phyloP scores from a whole-genome alignment of 192 early-diverging fungal species.

The Borealophlyctis nickersoniae region DNA sequence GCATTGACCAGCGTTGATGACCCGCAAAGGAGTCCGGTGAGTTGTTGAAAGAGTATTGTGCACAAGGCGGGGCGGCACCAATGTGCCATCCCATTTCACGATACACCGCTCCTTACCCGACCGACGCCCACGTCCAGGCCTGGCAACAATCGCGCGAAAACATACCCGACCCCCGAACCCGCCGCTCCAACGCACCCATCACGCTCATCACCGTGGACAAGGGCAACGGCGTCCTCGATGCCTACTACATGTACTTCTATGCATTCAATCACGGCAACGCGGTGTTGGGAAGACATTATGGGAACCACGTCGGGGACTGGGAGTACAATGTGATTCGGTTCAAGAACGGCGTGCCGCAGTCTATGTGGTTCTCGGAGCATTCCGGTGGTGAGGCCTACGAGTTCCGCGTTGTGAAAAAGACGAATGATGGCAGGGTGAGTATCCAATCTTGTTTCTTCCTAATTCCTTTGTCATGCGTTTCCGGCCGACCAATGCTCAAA shows the following conservation, averaged over 20 bases:
- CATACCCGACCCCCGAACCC: neutral
- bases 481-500: no score
- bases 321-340: constrained; percentile 15
- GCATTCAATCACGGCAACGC: constrained; percentile 18
- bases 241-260: constrained; percentile 20
- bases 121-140: no score
- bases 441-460: no score
- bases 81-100: no score
- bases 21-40: constrained; percentile 9
- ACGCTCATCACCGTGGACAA: constrained; percentile 8
- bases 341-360: neutral
- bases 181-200: neutral
- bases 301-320: constrained; percentile 25
- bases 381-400: neutral
- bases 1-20: constrained; percentile 3
- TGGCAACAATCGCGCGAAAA: constrained; percentile 1
- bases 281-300: constrained; percentile 16
- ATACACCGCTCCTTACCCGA: no score
- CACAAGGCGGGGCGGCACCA: no score
- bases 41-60: no score
- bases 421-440: no score
- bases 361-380: constrained; percentile 20
- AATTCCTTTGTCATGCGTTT: no score
- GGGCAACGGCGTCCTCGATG: constrained; percentile 11
- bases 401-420: neutral